phyloP scores from a whole-genome alignment of 2,329 filamentous ascomycete genomes.

The Alternaria conjuncta region DNA sequence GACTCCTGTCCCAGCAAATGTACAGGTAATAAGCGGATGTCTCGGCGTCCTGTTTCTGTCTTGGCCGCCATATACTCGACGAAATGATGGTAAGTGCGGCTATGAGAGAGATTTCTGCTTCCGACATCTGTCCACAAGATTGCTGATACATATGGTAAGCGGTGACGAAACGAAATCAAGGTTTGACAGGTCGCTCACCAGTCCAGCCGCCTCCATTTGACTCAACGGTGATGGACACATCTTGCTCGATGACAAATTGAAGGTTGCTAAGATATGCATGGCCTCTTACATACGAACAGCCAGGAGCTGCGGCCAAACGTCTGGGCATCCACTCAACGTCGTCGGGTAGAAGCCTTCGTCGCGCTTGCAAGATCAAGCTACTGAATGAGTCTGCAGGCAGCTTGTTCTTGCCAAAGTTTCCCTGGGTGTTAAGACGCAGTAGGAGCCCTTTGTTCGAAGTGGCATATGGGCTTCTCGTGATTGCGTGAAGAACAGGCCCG shows the following conservation, averaged over 20 bases:
- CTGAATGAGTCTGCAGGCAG: background rate
- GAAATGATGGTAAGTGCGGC: background rate
- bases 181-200: background rate
- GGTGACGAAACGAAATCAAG: background rate
- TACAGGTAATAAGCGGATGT: background rate
- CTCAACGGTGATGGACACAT: background rate
- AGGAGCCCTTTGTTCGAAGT: slow-evolving; percentile 1
- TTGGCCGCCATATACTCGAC: background rate
- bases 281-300: background rate
- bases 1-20: background rate
- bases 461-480: background rate
- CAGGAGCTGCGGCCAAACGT: background rate
- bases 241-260: background rate
- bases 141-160: background rate
- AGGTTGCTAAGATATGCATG: background rate
- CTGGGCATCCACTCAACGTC: background rate
- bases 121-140: background rate
- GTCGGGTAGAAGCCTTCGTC: background rate
- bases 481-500: slow-evolving; percentile 8
- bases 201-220: background rate
- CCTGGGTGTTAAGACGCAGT: slow-evolving; percentile 10
- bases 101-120: background rate
- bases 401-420: background rate
- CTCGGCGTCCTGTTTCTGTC: background rate
- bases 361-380: background rate